A percentile compares a stretch with the other conserved stretches of the same genome.
phyloP scores from a whole-genome alignment of 2,329 filamentous ascomycete species.

The Pyricularia grisea region DNA sequence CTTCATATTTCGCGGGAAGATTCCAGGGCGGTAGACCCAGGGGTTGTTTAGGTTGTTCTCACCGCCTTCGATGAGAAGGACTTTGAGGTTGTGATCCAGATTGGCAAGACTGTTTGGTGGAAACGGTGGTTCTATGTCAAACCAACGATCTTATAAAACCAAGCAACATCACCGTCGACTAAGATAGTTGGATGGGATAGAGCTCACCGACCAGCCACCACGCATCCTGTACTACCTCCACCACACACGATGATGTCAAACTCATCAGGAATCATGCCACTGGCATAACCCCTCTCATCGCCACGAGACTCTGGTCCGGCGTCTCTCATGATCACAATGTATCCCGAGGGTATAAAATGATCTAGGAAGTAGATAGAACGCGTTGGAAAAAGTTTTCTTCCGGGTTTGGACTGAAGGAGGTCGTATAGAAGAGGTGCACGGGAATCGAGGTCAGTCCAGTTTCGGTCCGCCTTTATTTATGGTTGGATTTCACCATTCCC shows the following conservation, averaged over 20 bases:
- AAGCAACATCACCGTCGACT: slow-evolving; percentile 24
- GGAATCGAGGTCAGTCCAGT: too few species aligned
- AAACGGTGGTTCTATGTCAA: slow-evolving; percentile 12
- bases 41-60: slow-evolving; percentile 71
- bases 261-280: slow-evolving; percentile 52
- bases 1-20: slow-evolving; percentile 72
- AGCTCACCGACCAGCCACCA: slow-evolving; percentile 45
- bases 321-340: neutral
- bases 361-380: neutral
- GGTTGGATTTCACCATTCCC: neutral
- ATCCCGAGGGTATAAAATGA: neutral
- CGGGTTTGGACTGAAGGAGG: too few species aligned
- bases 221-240: slow-evolving; percentile 58
- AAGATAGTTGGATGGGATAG: neutral
- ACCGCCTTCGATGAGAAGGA: slow-evolving; percentile 61
- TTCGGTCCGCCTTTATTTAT: too few species aligned
- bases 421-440: neutral
- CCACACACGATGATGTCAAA: slow-evolving; percentile 75
- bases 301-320: neutral
- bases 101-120: slow-evolving; percentile 52
- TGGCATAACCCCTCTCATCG: neutral
- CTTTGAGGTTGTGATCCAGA: slow-evolving; percentile 62
- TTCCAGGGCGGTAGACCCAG: slow-evolving; percentile 66
- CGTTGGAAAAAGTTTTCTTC: neutral
- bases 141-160: slow-evolving; percentile 8